Percentiles rank a stretch among this genome's conserved stretches.
Conservation (phyloP, 345 rosid genomes). For the Populus davidiana region DNA sequence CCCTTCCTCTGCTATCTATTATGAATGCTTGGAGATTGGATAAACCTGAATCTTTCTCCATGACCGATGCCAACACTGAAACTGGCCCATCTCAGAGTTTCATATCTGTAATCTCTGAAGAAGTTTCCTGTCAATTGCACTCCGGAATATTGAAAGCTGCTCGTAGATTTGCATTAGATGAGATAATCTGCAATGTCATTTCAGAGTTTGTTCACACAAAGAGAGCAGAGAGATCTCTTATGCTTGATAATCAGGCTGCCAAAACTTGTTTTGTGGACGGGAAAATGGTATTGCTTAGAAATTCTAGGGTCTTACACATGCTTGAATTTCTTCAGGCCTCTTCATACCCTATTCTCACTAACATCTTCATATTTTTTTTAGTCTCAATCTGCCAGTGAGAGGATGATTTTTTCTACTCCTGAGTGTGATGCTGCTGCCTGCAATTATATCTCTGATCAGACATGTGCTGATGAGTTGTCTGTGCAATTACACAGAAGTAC, state of each 20-base stretch:
- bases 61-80: constrained; percentile 29
- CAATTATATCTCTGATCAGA: constrained; percentile 16
- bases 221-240: constrained; percentile 45
- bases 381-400: constrained; percentile 37
- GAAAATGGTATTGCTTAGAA: constrained; percentile 33
- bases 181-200: constrained; percentile 63
- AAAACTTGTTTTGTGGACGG: constrained; percentile 18
- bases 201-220: constrained; percentile 48
- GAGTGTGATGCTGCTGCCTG: constrained; percentile 29
- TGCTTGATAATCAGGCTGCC: constrained; percentile 40
- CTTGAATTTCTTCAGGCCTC: not conserved
- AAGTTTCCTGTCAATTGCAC: constrained; percentile 74
- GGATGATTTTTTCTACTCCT: constrained; percentile 18
- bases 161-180: constrained; percentile 80
- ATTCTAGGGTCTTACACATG: not conserved
- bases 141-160: constrained; percentile 70
- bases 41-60: constrained; percentile 19
- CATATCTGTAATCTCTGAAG: constrained; percentile 61
- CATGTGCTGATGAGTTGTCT: constrained; percentile 22
- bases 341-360: not conserved
- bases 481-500: constrained; percentile 16
- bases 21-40: constrained; percentile 51
- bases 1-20: constrained; percentile 49
- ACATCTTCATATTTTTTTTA: constrained; percentile 19
- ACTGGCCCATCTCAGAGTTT: constrained; percentile 32